Percentiles rank a stretch among this genome's conserved stretches.
Evolutionary conservation across 306 rosid species (phyloP).

Genomic region (Medicago truncatula): MtrunA17r5.0-ANR NC_053042.1:40742501-40743000

Average conservation of each 20-base stretch:
- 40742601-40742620: slow-evolving; percentile 70
- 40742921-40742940: not conserved
- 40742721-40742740: slow-evolving; percentile 71
- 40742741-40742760: slow-evolving; percentile 81
- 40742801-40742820: slow-evolving; percentile 95
- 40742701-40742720: slow-evolving; percentile 88
- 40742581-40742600: slow-evolving; percentile 53
- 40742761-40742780: slow-evolving; percentile 94
- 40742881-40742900: not conserved
- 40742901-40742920: slow-evolving; percentile 36
- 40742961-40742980: slow-evolving; percentile 97
- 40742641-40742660: slow-evolving; percentile 86
- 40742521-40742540: slow-evolving; percentile 9
- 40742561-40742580: slow-evolving; percentile 34
- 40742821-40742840: slow-evolving; percentile 74
- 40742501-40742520: not conserved
- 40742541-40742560: slow-evolving; percentile 20
- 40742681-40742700: slow-evolving; percentile 91
- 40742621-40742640: slow-evolving; percentile 88
- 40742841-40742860: not conserved
- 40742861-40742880: slow-evolving; percentile 16
- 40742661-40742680: slow-evolving; percentile 79
- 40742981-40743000: slow-evolving; percentile 96
- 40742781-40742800: slow-evolving; percentile 92
- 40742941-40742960: slow-evolving; percentile 55